Percentiles rank a stretch among this genome's conserved stretches.
These are phyloP conservation scores for Aspergillus funiculosus DNA, from an alignment of 495 filamentous ascomycete genomes.

Conservation along the genomic window DNA sequence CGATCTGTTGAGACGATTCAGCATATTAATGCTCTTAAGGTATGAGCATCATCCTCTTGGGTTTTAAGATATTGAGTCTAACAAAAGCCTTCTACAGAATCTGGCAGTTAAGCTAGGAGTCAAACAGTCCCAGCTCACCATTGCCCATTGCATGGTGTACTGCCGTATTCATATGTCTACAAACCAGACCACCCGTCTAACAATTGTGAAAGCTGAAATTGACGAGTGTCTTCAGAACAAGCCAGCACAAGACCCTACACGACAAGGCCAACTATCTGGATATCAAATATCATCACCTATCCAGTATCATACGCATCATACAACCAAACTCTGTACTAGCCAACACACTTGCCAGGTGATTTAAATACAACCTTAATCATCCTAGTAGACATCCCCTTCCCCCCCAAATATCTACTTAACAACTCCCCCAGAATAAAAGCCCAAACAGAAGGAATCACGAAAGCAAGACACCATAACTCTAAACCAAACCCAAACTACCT, in stretches of 20 bases:
- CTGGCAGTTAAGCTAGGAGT: slow-evolving; percentile 64
- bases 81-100: slow-evolving; percentile 38
- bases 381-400: too few species aligned
- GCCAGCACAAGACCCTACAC: slow-evolving; percentile 36
- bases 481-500: too few species aligned
- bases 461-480: neutral
- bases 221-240: slow-evolving; percentile 61
- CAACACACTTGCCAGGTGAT: too few species aligned
- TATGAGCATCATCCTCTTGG: neutral
- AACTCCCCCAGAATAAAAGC: too few species aligned
- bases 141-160: slow-evolving; percentile 81
- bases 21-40: slow-evolving; percentile 23
- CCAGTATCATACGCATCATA: too few species aligned
- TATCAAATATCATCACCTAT: neutral
- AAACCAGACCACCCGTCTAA: too few species aligned
- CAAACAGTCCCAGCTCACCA: slow-evolving; percentile 58
- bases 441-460: too few species aligned
- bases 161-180: too few species aligned
- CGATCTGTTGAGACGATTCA: slow-evolving; percentile 23
- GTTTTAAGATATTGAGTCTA: neutral
- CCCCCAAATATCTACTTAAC: too few species aligned
- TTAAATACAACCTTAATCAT: too few species aligned
- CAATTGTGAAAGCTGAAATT: slow-evolving; percentile 65
- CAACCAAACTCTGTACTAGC: too few species aligned
- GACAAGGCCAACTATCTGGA: slow-evolving; percentile 13